Evolutionary conservation across 805 yeast genomes (phyloP).

Genomic region (Teunomyces stri): DNA sequence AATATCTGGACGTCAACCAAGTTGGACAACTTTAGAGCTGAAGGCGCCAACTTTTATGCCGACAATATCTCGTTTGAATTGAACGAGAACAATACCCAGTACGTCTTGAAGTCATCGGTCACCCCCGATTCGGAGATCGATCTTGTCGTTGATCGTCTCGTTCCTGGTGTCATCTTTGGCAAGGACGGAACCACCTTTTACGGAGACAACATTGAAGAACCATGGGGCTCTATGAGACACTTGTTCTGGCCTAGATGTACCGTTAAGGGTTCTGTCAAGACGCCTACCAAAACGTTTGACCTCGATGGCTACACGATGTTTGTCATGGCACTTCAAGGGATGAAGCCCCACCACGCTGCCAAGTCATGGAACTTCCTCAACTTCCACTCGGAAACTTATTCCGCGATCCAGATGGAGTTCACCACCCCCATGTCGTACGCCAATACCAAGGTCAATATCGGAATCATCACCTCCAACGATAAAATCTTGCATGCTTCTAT

Average conservation of each 20-base stretch:
- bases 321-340: constrained; percentile 96
- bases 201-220: constrained; percentile 78
- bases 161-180: constrained; percentile 88
- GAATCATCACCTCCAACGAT: constrained; percentile 64
- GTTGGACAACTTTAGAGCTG: constrained; percentile 70
- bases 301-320: constrained; percentile 65
- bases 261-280: constrained; percentile 60
- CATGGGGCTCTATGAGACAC: constrained; percentile 98
- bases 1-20: constrained; percentile 90
- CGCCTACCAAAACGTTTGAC: constrained; percentile 26
- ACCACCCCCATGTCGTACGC: constrained; percentile 92
- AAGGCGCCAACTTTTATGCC: constrained; percentile 79
- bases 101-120: constrained; percentile 57
- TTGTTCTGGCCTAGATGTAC: constrained; percentile 91
- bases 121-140: constrained; percentile 71
- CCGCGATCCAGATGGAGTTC: constrained; percentile 91
- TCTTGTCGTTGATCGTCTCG: constrained; percentile 55
- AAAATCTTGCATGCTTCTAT: constrained; percentile 63
- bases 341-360: constrained; percentile 99
- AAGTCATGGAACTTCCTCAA: constrained; percentile 92
- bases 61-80: constrained; percentile 65
- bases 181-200: constrained; percentile 80
- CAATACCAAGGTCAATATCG: constrained; percentile 74
- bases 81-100: constrained; percentile 51
- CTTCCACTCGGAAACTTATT: constrained; percentile 71